These are phyloP conservation scores for Colletotrichum salicis DNA, from an alignment of 2,329 filamentous ascomycete genomes.

Conservation along the genomic window DNA sequence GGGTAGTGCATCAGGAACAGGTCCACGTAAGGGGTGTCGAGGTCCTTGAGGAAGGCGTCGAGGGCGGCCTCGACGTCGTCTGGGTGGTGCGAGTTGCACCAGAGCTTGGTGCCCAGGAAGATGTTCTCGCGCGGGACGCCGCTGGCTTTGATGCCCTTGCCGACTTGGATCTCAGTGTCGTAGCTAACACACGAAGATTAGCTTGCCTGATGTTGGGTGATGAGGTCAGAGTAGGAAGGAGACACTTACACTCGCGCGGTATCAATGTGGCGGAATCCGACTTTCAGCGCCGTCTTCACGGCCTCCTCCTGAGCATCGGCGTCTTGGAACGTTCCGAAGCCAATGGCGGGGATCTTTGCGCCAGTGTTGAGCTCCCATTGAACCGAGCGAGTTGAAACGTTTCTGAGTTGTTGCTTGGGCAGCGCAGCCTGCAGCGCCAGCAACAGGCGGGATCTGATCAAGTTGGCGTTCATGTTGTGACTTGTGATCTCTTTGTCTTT, in stretches of 20 bases:
- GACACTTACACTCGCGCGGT: conserved; percentile 38
- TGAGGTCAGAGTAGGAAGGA: neutral
- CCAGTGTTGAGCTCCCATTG: conserved; percentile 38
- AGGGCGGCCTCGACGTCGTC: conserved; percentile 8
- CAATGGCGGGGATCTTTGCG: conserved; percentile 43
- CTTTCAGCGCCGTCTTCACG: conserved; percentile 41
- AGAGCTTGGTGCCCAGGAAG: conserved; percentile 45
- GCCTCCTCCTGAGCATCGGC: conserved; percentile 41
- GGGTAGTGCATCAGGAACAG: neutral
- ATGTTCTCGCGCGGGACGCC: conserved; percentile 43
- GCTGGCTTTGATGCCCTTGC: conserved; percentile 39
- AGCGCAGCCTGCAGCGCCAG: neutral
- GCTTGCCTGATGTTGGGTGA: neutral
- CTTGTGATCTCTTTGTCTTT: too few species aligned
- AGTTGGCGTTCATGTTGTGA: neutral
- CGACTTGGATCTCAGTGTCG: conserved; percentile 36
- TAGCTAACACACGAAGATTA: conserved; percentile 1
- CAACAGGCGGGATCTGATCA: neutral
- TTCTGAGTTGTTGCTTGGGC: neutral
- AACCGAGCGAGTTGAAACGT: neutral
- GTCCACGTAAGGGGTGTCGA: neutral
- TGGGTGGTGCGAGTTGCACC: conserved; percentile 44
- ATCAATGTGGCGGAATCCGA: conserved; percentile 49
- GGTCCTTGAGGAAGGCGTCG: neutral
- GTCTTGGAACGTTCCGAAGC: conserved; percentile 45